Base-by-base conservation (phyloP, 768 basidiomycete genomes). In the Russula sp. region DNA sequence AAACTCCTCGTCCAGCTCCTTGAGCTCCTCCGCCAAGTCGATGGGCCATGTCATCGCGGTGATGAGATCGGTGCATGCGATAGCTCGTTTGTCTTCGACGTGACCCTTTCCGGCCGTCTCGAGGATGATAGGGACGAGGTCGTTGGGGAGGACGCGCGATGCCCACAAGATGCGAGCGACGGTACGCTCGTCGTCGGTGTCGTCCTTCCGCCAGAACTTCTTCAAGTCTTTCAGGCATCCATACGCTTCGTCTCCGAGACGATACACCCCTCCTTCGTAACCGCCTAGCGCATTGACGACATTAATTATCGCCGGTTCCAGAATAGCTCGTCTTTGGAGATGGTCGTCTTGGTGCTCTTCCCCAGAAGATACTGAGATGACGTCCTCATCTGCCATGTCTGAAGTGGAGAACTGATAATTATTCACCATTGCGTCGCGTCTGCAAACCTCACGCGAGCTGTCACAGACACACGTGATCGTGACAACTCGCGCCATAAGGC, bases 1-100 rank as follows among this genome's bases (percentile, higher is more conserved):
- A 22, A 84, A 69, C 44, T 88, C 90, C 50, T 94, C 90, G 72
- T 90, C 88, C 59, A 98, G 84, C 72, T 98, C 97, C 70, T 89
- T 90, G 67, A 99, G 79, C 75, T 98, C 97, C 71, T 92, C 90
- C 0, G 93, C 90, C 67, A 98, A 79, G 75, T 98, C 92, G 59
- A 99, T 96, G 0, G 97, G 97, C 97, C 97, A 99, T 1, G 96
- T 98, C 91, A 99, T 92, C 0, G 95, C 94, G 0, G 93, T 91
- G 73, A 98, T 87, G 26, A 99, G 79, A 73, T 98, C 97, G 9
- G 86, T 88, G 67, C 88, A 89, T 0, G 87, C 84, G 30, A 96
- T 82, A 0, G 92, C 92, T 54, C 90, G 80, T 69, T 88, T 90
- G 75, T 94, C 90, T 67, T 92, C 90, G 36, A 89, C 85, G 24